phyloP scores from a whole-genome alignment of 768 basidiomycete genomes.

The Rhodotorula taiwanensis region DNA sequence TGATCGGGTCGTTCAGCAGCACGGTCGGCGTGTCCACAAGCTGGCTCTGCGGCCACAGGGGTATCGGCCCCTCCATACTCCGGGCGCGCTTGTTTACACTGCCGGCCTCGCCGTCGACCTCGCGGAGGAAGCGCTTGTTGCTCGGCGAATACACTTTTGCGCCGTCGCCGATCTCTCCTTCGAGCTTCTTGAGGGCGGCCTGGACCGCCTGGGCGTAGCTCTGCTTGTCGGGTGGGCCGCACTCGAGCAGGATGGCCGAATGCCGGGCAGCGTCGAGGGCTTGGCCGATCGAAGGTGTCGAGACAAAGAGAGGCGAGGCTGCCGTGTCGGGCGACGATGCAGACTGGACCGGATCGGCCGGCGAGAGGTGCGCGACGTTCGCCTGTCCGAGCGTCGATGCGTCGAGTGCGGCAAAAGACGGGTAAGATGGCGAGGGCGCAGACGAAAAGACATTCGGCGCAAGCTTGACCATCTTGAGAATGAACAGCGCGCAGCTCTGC shows the following conservation, averaged over 20 bases:
- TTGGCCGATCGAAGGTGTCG: conserved; percentile 12
- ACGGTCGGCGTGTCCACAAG: not conserved
- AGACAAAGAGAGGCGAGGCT: conserved; percentile 2
- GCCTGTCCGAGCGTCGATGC: too few species aligned
- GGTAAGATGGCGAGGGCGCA: conserved; percentile 6
- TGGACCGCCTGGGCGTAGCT: conserved; percentile 11
- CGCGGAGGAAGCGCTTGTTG: not conserved
- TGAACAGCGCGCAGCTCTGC: conserved; percentile 31
- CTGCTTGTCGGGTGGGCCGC: conserved; percentile 11
- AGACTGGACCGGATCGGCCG: not conserved
- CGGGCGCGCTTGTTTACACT: too few species aligned
- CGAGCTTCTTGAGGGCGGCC: conserved; percentile 17
- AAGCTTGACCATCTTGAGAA: conserved; percentile 37
- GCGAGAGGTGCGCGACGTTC: too few species aligned
- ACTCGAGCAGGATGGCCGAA: conserved; percentile 11
- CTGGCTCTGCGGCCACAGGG: not conserved
- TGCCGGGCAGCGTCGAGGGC: conserved; percentile 23
- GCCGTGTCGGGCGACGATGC: conserved; percentile 27
- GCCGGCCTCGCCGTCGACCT: not conserved
- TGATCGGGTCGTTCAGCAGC: not conserved
- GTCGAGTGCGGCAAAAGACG: not conserved
- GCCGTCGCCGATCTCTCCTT: conserved; percentile 5
- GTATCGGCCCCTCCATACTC: too few species aligned
- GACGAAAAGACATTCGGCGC: conserved; percentile 22
- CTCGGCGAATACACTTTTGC: not conserved